A percentile compares a stretch with the other conserved stretches of the same genome.
These are phyloP conservation scores for Penicillium sp. DNA, from an alignment of 2,329 filamentous ascomycete species.

Conservation along the genomic window DNA sequence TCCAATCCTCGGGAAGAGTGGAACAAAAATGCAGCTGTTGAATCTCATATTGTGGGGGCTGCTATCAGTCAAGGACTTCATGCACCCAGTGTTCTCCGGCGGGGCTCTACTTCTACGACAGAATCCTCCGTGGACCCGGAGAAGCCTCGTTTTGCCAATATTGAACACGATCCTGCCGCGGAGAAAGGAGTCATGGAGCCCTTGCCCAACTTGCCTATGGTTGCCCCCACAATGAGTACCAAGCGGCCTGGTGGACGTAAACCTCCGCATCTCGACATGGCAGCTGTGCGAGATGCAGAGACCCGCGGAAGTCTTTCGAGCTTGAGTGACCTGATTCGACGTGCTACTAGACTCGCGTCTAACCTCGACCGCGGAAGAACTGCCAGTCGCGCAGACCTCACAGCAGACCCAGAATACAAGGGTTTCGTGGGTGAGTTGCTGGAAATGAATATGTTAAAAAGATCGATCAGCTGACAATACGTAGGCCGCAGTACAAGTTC, in stretches of 20 bases:
- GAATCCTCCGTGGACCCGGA: constrained; percentile 28
- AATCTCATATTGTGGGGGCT: background rate
- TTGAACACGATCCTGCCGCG: constrained; percentile 9
- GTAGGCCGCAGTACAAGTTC: constrained; percentile 47
- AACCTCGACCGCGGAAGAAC: constrained; percentile 80
- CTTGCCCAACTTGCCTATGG: constrained; percentile 27
- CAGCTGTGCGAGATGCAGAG: constrained; percentile 74
- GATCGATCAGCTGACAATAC: constrained; percentile 1
- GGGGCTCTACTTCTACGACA: constrained; percentile 14
- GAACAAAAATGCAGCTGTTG: constrained; percentile 1
- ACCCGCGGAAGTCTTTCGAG: constrained; percentile 85
- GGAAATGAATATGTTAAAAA: background rate
- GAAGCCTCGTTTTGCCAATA: constrained; percentile 30
- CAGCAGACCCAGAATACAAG: constrained; percentile 31
- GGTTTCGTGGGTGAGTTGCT: constrained; percentile 24
- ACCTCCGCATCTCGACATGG: constrained; percentile 74
- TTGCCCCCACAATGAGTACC: constrained; percentile 37
- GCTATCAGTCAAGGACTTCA: constrained; percentile 2
- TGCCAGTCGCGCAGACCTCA: constrained; percentile 52
- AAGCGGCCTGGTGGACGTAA: constrained; percentile 36
- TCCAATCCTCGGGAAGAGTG: constrained; percentile 3
- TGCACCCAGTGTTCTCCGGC: constrained; percentile 8
- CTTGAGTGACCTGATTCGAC: constrained; percentile 80
- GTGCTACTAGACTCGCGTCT: constrained; percentile 78
- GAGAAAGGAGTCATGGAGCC: constrained; percentile 22